These are phyloP conservation scores for Rhizophora apiculata DNA, from an alignment of 345 rosid species.

Conservation along the genomic window DNA sequence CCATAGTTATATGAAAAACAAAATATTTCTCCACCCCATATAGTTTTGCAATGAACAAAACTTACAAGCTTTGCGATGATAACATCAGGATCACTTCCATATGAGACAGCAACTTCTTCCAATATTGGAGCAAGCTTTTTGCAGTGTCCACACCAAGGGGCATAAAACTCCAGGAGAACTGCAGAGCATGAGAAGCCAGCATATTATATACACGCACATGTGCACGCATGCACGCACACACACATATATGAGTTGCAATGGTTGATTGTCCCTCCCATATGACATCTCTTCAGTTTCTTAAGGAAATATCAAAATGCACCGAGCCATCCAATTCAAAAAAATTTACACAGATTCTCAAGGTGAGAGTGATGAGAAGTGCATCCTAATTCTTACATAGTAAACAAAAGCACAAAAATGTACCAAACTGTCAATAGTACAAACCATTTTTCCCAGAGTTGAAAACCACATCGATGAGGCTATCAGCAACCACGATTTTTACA, in stretches of 20 bases:
- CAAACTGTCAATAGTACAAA: conserved; percentile 15
- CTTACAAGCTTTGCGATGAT: conserved; percentile 86
- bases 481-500: conserved; percentile 88
- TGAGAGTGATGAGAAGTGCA: background rate
- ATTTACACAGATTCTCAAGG: background rate
- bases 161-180: conserved; percentile 92
- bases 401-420: background rate
- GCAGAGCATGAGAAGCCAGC: conserved; percentile 24
- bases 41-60: background rate
- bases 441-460: conserved; percentile 86
- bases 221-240: background rate
- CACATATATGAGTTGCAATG: background rate
- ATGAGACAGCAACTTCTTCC: conserved; percentile 87
- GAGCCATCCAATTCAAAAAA: no score
- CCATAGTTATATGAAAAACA: no score
- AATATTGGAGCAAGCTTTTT: conserved; percentile 83
- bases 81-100: conserved; percentile 52
- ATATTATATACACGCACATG: background rate
- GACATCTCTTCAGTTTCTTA: background rate
- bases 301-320: background rate
- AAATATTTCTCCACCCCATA: background rate
- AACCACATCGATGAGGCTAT: conserved; percentile 68
- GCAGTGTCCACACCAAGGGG: conserved; percentile 99
- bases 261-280: background rate
- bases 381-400: background rate